Evolutionary conservation across 495 filamentous ascomycete genomes (phyloP), one percentile per base, ranked within the genome.

Genomic region (Ascodesmis nigricans): DNA sequence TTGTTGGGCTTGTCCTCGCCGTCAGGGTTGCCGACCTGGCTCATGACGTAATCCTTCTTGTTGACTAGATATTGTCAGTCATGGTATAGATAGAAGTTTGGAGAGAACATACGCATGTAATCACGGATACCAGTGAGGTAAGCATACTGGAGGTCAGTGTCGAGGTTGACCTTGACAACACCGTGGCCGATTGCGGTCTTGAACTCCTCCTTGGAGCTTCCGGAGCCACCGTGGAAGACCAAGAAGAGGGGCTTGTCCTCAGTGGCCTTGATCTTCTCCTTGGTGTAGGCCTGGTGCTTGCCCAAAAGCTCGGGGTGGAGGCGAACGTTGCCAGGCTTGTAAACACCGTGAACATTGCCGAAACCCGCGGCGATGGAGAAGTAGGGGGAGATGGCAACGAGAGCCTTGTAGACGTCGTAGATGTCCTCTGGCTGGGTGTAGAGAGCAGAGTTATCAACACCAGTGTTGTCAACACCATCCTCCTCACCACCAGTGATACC

Each of bases 361-460:
- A 93, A 95, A 45, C 79, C 87, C 53, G 87, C 87, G 48, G 90
- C 90, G 53, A 95, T 93, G 50, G 76, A 82, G 71, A 93, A 97
- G 66, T 87, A 87, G 38, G 75, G 76, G 46, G 72, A 80, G 63
- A 95, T 75, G 35, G 75, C 58, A 39, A 65, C 57, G 35, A 93
- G 69, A 35, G 73, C 69, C 52, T 78, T 66, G 61, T 87, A 77
- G 60, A 93, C 90, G 45, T 71, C 64, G 52, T 74, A 71, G 58
- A 93, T 90, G 53, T 90, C 82, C 62, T 91, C 81, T 36, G 87
- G 87, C 58, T 95, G 87, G 26, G 87, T 95, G 71, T 95, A 95
- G 33, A 95, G 71, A 39, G 78, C 72, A 62, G 75, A 76, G 68
- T 95, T 95, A 67, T 95, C 87, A 35, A 93, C 76, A 41, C 63